Evolutionary conservation across 2,329 filamentous ascomycete genomes (phyloP), one percentile per base, ranked within the genome.

Genomic region (Alternaria atra): DNA sequence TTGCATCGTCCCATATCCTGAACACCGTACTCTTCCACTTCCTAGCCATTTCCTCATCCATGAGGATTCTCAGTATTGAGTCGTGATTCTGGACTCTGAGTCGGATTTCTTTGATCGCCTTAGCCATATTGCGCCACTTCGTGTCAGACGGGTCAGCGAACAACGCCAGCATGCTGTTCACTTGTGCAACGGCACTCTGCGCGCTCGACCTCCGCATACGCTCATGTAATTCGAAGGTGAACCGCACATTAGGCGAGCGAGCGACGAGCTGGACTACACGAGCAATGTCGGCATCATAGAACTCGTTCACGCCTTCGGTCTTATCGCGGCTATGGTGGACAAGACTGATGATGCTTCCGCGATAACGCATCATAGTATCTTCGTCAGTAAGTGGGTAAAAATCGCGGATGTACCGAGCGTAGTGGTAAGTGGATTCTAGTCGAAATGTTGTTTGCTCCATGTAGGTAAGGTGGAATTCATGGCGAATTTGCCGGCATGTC

Each of bases 381-480:
- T 35, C 39, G 1, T 54, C 51, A 3, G 12, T 17, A 10, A 17
- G 30, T 2, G 51, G 39, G 17, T 54, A 54, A 17, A 54, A 44
- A 32, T 42, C 23, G 23, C 27, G 29, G 17, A 54, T 54, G 29
- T 32, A 54, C 13, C 37, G 46, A 35, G 46, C 46, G 20, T 54
- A 32, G 39, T 43, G 37, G 29, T 54, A 32, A 4, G 17, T 43
- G 37, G 40, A 42, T 44, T n/a, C 25, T 44, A 54, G 51, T 7
- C 30, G 37, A 7, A 43, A 12, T 1, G 8, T 32, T 2, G 51
- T 54, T 10, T 54, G 27, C 3, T 37, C 13, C 20, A 61, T 44
- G 56, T 63, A 69, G 6, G 51, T 32, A 1, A 60, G 53, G 1
- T 53, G 63, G 52, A 63, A 69, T 43, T 71, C 66, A 12, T 42